Evolutionary conservation across 371 early-diverging fungal genomes (phyloP).

Genomic region (Mucor irregularis): DNA sequence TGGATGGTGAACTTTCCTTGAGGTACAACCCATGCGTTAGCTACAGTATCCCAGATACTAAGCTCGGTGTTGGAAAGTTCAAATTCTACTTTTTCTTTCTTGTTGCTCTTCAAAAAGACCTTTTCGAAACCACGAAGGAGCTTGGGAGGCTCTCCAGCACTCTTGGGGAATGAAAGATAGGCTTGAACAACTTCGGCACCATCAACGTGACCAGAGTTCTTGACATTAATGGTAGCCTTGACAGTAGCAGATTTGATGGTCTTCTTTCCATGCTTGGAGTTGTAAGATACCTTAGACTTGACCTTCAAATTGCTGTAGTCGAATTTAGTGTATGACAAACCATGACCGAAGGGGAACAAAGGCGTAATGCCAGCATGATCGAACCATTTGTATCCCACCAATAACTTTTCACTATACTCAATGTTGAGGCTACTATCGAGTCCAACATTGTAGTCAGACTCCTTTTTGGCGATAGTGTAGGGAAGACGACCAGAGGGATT

Average conservation of each 20-base stretch:
- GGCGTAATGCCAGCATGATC: constrained; percentile 51
- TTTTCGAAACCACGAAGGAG: constrained; percentile 57
- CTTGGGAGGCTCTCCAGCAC: constrained; percentile 53
- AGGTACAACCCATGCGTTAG: constrained; percentile 42
- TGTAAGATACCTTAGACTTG: background rate
- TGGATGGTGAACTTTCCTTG: constrained; percentile 47
- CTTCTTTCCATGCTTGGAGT: background rate
- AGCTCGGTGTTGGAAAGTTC: constrained; percentile 39
- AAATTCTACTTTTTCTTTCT: constrained; percentile 33
- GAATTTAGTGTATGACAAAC: constrained; percentile 64
- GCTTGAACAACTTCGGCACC: constrained; percentile 64
- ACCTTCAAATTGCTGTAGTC: constrained; percentile 38
- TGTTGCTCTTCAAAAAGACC: constrained; percentile 36
- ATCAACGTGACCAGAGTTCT: constrained; percentile 50
- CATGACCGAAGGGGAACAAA: constrained; percentile 62
- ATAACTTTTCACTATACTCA: constrained; percentile 54
- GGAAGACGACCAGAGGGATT: constrained; percentile 67
- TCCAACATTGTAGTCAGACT: constrained; percentile 37
- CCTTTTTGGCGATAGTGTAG: constrained; percentile 51
- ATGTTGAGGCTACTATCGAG: constrained; percentile 5
- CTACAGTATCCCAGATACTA: constrained; percentile 44
- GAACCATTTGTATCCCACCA: constrained; percentile 58
- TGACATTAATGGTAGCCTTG: constrained; percentile 39
- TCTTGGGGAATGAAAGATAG: constrained; percentile 53
- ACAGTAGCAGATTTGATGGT: background rate